Evolutionary conservation across 768 basidiomycete species (phyloP).

Genomic region (Cantharellus cinnabarinus): DNA sequence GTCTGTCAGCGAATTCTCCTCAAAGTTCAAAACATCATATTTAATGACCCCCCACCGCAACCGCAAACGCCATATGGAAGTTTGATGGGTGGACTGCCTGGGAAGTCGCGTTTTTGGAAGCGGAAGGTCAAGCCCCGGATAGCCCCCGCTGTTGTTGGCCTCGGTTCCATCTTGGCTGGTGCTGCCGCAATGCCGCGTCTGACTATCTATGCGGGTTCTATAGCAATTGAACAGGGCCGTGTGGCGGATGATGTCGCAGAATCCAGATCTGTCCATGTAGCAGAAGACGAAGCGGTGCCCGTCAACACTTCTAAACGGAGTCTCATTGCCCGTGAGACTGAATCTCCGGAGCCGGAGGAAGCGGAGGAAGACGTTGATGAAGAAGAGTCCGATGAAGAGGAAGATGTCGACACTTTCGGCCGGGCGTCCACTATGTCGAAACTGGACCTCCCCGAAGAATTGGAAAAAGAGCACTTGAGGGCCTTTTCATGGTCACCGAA

Average conservation of each 20-base stretch:
- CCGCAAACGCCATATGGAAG: slow-evolving; percentile 46
- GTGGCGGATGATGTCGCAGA: slow-evolving; percentile 33
- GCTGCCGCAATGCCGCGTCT: slow-evolving; percentile 56
- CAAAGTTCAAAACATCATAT: slow-evolving; percentile 91
- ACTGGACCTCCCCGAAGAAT: neutral
- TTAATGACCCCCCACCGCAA: slow-evolving; percentile 59
- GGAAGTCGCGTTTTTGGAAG: slow-evolving; percentile 25
- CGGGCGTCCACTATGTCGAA: neutral
- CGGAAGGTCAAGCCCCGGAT: slow-evolving; percentile 52
- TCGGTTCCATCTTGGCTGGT: slow-evolving; percentile 64
- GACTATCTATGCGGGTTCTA: slow-evolving; percentile 52
- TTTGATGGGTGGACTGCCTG: slow-evolving; percentile 27
- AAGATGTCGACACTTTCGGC: neutral
- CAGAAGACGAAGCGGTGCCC: neutral
- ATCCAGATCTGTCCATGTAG: neutral
- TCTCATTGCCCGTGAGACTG: slow-evolving; percentile 10
- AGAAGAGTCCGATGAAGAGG: slow-evolving; percentile 10
- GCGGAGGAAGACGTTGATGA: slow-evolving; percentile 23
- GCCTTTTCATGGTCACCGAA: neutral
- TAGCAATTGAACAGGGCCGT: slow-evolving; percentile 80
- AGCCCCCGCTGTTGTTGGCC: slow-evolving; percentile 62
- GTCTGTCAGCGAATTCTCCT: slow-evolving; percentile 85
- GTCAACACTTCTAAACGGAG: neutral
- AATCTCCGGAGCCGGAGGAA: slow-evolving; percentile 12
- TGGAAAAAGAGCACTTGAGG: neutral